phyloP scores from a whole-genome alignment of 2,329 filamentous ascomycete species.

The Stromatinia cepivora region DNA sequence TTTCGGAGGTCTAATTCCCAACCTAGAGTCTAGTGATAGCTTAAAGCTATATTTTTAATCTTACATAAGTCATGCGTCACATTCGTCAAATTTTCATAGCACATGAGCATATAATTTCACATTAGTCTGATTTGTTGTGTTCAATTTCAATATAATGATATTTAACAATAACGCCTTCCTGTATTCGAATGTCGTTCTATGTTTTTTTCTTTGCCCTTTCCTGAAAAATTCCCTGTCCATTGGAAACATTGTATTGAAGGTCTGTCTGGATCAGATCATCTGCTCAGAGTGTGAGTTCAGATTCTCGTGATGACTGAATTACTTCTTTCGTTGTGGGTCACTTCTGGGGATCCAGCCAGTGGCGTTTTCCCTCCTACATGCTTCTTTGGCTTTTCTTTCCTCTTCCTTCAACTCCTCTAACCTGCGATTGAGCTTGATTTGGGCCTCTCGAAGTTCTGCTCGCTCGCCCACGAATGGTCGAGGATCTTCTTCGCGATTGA shows the following conservation, averaged over 20 bases:
- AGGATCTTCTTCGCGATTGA: background rate
- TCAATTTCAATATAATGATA: background rate
- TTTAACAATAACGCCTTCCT: background rate
- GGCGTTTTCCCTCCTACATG: too few relatives aligned
- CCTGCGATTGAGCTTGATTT: too few relatives aligned
- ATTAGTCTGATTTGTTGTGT: background rate
- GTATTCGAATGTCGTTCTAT: background rate
- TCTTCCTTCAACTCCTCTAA: too few relatives aligned
- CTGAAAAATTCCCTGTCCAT: too few relatives aligned
- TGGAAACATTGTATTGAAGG: background rate
- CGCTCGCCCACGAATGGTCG: too few relatives aligned
- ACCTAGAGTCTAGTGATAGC: background rate
- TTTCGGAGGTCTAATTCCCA: background rate
- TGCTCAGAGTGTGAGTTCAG: background rate
- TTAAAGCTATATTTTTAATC: background rate
- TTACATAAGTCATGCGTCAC: background rate
- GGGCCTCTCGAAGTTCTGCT: too few relatives aligned
- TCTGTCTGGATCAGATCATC: background rate
- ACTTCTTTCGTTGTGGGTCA: background rate
- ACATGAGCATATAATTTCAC: background rate
- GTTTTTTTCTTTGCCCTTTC: background rate
- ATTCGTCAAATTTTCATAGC: background rate
- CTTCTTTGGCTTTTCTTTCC: background rate
- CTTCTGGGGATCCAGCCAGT: accelerated
- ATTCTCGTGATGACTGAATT: background rate